Percentiles rank a stretch among this genome's conserved stretches.
These are phyloP conservation scores for Boletus tylopilopsis DNA, from an alignment of 768 basidiomycete genomes.

Conservation along the genomic window DNA sequence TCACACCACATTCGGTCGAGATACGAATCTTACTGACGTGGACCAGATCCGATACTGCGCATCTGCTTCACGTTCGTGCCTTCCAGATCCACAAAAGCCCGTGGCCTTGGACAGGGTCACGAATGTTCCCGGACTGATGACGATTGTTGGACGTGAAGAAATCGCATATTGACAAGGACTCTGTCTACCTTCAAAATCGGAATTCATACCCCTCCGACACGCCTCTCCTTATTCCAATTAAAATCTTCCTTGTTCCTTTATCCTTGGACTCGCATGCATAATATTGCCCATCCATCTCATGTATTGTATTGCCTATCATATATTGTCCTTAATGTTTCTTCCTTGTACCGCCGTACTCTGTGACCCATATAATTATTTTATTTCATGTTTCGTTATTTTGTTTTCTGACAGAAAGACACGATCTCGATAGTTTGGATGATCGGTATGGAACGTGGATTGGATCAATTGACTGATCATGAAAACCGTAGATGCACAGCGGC, in stretches of 20 bases:
- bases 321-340: conserved; percentile 1
- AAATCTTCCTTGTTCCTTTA: conserved; percentile 4
- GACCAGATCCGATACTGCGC: conserved; percentile 61
- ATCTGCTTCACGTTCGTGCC: conserved; percentile 48
- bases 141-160: conserved; percentile 48
- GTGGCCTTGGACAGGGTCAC: conserved; percentile 58
- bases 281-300: neutral
- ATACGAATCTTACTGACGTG: neutral
- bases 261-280: neutral
- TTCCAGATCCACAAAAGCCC: conserved; percentile 55
- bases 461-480: too few species aligned
- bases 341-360: neutral
- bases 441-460: too few species aligned
- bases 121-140: conserved; percentile 74
- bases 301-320: neutral
- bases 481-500: too few species aligned
- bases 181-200: neutral
- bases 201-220: too few species aligned
- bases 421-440: too few species aligned
- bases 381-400: neutral
- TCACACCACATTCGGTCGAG: neutral
- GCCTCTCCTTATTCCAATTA: neutral
- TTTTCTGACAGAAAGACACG: neutral
- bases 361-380: conserved; percentile 5
- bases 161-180: conserved; percentile 9